A percentile compares a stretch with the other conserved stretches of the same genome.
phyloP scores from a whole-genome alignment of 2,329 filamentous ascomycete genomes.

The Emergomyces africanus region DNA sequence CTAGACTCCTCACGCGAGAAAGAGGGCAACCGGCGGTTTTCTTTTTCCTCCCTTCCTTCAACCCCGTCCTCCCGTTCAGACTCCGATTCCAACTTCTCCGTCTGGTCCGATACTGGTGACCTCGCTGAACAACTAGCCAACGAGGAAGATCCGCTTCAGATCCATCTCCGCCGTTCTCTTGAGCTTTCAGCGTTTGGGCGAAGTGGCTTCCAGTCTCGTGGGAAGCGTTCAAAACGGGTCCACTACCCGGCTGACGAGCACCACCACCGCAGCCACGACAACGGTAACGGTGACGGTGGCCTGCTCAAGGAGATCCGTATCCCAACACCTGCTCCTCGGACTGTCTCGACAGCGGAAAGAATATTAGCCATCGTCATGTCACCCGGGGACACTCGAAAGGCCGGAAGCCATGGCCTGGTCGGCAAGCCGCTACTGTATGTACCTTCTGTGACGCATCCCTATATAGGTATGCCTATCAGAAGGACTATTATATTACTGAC shows the following conservation, averaged over 20 bases:
- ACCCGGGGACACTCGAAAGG: constrained; percentile 51
- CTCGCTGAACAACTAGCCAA: constrained; percentile 81
- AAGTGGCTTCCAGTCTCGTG: constrained; percentile 20
- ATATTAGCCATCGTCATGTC: constrained; percentile 77
- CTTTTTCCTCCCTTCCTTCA: constrained; percentile 32
- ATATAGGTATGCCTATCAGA: not conserved
- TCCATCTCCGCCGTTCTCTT: constrained; percentile 53
- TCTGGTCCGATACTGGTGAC: constrained; percentile 92
- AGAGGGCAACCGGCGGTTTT: constrained; percentile 42
- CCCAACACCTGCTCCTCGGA: constrained; percentile 52
- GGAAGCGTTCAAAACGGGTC: constrained; percentile 48
- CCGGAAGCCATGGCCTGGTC: constrained; percentile 78
- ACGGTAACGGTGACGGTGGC: constrained; percentile 7
- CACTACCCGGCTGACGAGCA: constrained; percentile 48
- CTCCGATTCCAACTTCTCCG: constrained; percentile 53
- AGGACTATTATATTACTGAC: not conserved
- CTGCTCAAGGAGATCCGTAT: constrained; percentile 50
- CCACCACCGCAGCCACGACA: not conserved
- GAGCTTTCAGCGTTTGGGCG: constrained; percentile 46
- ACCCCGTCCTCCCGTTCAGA: constrained; percentile 29
- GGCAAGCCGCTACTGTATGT: constrained; percentile 85
- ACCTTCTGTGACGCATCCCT: not conserved
- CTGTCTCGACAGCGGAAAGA: constrained; percentile 54
- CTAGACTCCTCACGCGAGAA: constrained; percentile 34
- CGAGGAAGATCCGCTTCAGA: constrained; percentile 67